Percentiles rank a stretch among this genome's conserved stretches.
These are phyloP conservation scores for Amoeboradix gromovi DNA, from an alignment of 371 early-diverging fungal species.

Conservation along the genomic window DNA sequence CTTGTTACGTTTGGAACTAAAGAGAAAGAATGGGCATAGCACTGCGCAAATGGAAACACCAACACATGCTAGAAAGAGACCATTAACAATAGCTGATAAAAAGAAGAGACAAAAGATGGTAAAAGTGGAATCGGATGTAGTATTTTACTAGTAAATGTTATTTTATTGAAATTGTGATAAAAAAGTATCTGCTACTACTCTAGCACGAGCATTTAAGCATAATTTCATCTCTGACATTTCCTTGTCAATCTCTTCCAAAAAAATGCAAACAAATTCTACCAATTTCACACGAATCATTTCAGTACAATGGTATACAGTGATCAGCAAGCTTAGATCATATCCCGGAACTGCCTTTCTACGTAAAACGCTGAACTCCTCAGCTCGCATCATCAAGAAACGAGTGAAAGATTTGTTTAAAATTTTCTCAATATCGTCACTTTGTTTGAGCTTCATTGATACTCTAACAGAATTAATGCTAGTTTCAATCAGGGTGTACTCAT, in stretches of 20 bases:
- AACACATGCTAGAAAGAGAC: background rate
- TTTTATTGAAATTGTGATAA: conserved; percentile 1
- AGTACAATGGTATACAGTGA: conserved; percentile 81
- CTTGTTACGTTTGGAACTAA: background rate
- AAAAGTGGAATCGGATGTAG: background rate
- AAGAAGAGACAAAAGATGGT: background rate
- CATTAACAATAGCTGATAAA: background rate
- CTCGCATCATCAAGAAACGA: conserved; percentile 79
- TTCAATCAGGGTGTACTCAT: conserved; percentile 75
- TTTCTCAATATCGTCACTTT: conserved; percentile 84
- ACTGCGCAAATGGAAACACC: background rate
- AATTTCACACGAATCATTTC: conserved; percentile 89
- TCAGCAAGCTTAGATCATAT: conserved; percentile 74
- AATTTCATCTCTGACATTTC: conserved; percentile 93
- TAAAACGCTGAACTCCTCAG: conserved; percentile 78
- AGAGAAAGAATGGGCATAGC: background rate
- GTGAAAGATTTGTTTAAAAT: conserved; percentile 82
- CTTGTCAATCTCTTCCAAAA: conserved; percentile 94
- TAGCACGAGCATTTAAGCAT: conserved; percentile 69
- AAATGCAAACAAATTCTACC: conserved; percentile 84
- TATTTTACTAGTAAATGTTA: background rate
- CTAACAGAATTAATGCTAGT: conserved; percentile 74
- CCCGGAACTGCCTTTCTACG: conserved; percentile 73
- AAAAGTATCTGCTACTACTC: conserved; percentile 9
- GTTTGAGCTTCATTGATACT: conserved; percentile 77